A percentile compares a stretch with the other conserved stretches of the same genome.
phyloP scores from a whole-genome alignment of 2,329 filamentous ascomycete genomes.

The Tolypocladium sp. region DNA sequence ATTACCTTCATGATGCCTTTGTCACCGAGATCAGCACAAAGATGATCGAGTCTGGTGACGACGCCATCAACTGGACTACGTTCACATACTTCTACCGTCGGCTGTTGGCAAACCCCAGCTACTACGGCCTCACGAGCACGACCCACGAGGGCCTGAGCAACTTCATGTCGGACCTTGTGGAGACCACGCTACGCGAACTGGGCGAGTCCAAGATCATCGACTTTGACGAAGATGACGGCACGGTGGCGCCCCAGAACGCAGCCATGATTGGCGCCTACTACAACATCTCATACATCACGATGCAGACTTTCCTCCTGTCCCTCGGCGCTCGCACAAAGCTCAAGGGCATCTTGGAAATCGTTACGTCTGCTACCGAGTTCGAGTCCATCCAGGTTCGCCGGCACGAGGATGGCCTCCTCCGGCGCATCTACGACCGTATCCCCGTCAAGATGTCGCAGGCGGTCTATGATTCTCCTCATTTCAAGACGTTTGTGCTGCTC shows the following conservation, averaged over 20 bases:
- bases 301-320: conserved; percentile 96
- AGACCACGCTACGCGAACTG: conserved; percentile 84
- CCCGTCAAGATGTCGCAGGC: conserved; percentile 91
- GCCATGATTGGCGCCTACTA: conserved; percentile 99
- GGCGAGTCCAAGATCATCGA: conserved; percentile 92
- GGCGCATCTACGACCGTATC: conserved; percentile 86
- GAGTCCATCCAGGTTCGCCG: conserved; percentile 90
- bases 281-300: conserved; percentile 98
- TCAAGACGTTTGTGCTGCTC: conserved; percentile 94
- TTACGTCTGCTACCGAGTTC: conserved; percentile 94
- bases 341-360: conserved; percentile 93
- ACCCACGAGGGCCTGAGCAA: conserved; percentile 90
- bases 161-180: conserved; percentile 89
- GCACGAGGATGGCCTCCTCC: conserved; percentile 80
- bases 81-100: conserved; percentile 98
- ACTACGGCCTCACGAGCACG: conserved; percentile 82
- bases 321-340: conserved; percentile 83
- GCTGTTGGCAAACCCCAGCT: conserved; percentile 89
- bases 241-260: conserved; percentile 80
- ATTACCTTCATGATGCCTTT: conserved; percentile 89
- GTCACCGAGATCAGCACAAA: conserved; percentile 95
- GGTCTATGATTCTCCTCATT: conserved; percentile 87
- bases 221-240: conserved; percentile 87
- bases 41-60: conserved; percentile 90
- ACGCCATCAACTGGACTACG: conserved; percentile 96